Conservation (phyloP, 441 rosid genomes). For the Euphorbia celastroides region DNA sequence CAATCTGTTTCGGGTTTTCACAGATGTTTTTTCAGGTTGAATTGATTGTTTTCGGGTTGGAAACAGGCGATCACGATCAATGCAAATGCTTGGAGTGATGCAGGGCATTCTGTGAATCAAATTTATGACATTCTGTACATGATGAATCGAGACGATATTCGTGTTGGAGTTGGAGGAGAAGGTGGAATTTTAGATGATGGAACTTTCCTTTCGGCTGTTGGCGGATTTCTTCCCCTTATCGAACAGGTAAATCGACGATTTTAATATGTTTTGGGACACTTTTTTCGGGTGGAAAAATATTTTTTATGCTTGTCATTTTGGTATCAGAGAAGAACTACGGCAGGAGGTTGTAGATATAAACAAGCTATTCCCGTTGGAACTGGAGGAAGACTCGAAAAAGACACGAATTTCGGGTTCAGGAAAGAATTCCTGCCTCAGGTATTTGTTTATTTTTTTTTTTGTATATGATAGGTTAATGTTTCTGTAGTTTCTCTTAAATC, state of each 20-base stretch:
- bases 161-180: conserved; percentile 91
- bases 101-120: conserved; percentile 83
- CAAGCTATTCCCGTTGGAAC: conserved; percentile 75
- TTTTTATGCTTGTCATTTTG: background rate
- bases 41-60: background rate
- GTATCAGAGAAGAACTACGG: conserved; percentile 55
- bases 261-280: no score
- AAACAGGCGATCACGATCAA: conserved; percentile 67
- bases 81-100: conserved; percentile 77
- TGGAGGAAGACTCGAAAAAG: conserved; percentile 56
- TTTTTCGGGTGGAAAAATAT: no score
- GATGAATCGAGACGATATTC: conserved; percentile 80
- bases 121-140: conserved; percentile 79
- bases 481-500: no score
- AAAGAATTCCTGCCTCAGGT: conserved; percentile 89
- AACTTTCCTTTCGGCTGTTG: conserved; percentile 61
- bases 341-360: conserved; percentile 78
- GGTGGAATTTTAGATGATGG: conserved; percentile 71
- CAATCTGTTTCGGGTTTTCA: background rate
- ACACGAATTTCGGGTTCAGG: conserved; percentile 67
- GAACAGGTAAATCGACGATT: conserved; percentile 52
- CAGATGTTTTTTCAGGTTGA: background rate
- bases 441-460: no score
- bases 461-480: no score
- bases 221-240: conserved; percentile 80